Percentiles rank a stretch among this genome's conserved stretches.
phyloP scores from a whole-genome alignment of 192 early-diverging fungal genomes.

The Rhizoclosmatium globosum region DNA sequence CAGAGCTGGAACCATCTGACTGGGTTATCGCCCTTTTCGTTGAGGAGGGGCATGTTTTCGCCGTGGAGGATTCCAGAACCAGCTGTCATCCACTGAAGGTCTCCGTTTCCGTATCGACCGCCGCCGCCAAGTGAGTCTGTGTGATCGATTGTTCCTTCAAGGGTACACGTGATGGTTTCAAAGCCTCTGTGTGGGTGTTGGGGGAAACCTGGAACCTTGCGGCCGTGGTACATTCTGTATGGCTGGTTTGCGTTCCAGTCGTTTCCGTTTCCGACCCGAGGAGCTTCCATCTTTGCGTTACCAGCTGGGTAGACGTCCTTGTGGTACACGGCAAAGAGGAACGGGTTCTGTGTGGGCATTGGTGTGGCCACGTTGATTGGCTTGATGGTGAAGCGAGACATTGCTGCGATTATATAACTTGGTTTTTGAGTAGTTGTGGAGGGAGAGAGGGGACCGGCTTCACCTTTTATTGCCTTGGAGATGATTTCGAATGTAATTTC shows the following conservation, averaged over 20 bases:
- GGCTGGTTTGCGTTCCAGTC: constrained; percentile 31
- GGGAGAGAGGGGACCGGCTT: too few species aligned
- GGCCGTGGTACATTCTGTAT: constrained; percentile 28
- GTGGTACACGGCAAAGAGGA: constrained; percentile 48
- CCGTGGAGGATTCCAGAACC: too few species aligned
- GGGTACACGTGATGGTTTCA: constrained; percentile 73
- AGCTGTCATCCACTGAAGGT: too few species aligned
- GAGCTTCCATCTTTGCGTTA: constrained; percentile 40
- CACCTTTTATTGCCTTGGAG: too few species aligned
- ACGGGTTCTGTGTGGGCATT: constrained; percentile 34
- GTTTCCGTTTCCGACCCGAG: constrained; percentile 32
- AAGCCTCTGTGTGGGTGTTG: constrained; percentile 57
- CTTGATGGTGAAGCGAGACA: background rate
- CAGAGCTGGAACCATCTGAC: too few species aligned
- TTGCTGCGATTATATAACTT: background rate
- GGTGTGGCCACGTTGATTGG: background rate
- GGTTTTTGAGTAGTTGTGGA: too few species aligned
- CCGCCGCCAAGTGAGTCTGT: constrained; percentile 67
- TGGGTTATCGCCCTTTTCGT: too few species aligned
- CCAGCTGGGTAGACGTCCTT: constrained; percentile 44
- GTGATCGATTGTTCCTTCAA: constrained; percentile 66
- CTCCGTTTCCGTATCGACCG: constrained; percentile 50
- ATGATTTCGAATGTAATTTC: too few species aligned
- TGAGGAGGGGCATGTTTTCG: too few species aligned
- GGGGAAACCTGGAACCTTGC: constrained; percentile 29